These are phyloP conservation scores for Populus alba DNA, from an alignment of 345 rosid genomes.

Conservation along the genomic window DNA sequence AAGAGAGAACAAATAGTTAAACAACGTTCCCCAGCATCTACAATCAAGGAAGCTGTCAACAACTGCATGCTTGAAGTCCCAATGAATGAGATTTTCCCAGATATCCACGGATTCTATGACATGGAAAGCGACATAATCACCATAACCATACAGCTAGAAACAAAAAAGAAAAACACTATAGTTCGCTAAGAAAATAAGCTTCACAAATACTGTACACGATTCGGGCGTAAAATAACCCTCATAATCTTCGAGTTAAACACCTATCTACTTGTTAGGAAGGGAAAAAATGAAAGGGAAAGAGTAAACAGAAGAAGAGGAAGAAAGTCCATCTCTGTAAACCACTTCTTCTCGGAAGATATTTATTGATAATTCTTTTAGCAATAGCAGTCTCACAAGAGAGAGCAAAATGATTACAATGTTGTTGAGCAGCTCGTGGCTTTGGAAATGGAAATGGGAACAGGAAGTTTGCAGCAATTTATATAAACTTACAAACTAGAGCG, in stretches of 20 bases:
- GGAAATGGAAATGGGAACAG: background rate
- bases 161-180: background rate
- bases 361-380: background rate
- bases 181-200: background rate
- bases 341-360: no score
- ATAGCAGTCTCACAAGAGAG: background rate
- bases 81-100: background rate
- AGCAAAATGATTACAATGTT: background rate
- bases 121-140: background rate
- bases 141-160: background rate
- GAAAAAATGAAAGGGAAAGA: background rate
- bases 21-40: background rate
- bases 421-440: background rate
- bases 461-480: background rate
- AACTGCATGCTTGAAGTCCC: background rate
- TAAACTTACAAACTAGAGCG: background rate
- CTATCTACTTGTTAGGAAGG: background rate
- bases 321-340: background rate
- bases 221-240: background rate
- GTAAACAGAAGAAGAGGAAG: background rate
- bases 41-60: background rate
- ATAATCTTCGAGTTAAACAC: background rate
- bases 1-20: slow-evolving; percentile 13
- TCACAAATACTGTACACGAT: background rate
- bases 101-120: background rate